Conservation (phyloP, 2,329 filamentous ascomycete genomes). For the Metarhizium brunneum region DNA sequence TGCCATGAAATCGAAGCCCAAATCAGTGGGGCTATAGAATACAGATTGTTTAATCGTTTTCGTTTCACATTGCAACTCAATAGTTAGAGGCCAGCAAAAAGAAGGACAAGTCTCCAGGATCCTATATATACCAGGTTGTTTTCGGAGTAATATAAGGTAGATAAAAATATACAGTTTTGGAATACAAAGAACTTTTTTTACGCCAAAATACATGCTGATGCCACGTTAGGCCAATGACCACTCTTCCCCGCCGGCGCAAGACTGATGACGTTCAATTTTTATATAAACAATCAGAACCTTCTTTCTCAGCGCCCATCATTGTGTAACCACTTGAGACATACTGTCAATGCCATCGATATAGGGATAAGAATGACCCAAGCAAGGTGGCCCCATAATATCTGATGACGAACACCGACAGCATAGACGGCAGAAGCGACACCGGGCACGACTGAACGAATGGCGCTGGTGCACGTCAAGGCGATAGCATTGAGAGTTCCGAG, state of each 20-base stretch:
- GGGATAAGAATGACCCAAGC: conserved; percentile 25
- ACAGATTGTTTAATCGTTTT: background rate
- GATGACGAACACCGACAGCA: conserved; percentile 53
- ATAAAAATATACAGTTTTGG: background rate
- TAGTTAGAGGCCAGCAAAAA: background rate
- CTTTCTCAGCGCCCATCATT: conserved; percentile 9
- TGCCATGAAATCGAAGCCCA: background rate
- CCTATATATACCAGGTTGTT: background rate
- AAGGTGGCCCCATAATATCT: conserved; percentile 52
- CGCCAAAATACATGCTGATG: background rate
- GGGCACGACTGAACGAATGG: conserved; percentile 55
- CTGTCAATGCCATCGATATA: conserved; percentile 17
- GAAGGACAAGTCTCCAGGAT: background rate
- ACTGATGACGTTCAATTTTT: too few species aligned
- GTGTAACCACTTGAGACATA: conserved; percentile 18
- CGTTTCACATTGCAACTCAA: background rate
- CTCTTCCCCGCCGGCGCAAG: background rate
- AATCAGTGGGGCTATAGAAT: background rate
- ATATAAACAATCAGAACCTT: too few species aligned
- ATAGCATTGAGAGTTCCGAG: conserved; percentile 63
- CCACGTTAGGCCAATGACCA: background rate
- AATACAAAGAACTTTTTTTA: background rate
- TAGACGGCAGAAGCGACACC: conserved; percentile 58
- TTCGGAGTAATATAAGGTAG: background rate
- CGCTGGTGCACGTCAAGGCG: conserved; percentile 48